phyloP scores from a whole-genome alignment of 805 yeast species.

The Saccharomycopsis fodiens region DNA sequence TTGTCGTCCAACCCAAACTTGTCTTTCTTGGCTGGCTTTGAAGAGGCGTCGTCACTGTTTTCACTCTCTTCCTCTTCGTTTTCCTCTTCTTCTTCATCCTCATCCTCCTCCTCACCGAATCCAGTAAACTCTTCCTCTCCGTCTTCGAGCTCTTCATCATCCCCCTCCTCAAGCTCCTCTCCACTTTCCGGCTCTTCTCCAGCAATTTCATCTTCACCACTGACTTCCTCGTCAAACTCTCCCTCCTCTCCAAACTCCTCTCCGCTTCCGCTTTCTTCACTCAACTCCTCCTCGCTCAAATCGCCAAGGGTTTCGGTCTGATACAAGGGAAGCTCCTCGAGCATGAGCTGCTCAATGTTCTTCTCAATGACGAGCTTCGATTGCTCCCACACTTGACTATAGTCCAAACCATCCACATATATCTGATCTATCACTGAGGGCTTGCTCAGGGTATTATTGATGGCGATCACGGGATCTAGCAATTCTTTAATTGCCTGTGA shows the following conservation, averaged over 20 bases:
- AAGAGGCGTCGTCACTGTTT: slow-evolving; percentile 26
- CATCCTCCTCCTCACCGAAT: slow-evolving; percentile 23
- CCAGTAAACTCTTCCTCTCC: slow-evolving; percentile 20
- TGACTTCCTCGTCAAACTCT: slow-evolving; percentile 23
- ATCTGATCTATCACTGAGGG: slow-evolving; percentile 72
- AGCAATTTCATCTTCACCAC: slow-evolving; percentile 18
- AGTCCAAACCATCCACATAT: slow-evolving; percentile 77
- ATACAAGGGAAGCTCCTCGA: slow-evolving; percentile 46
- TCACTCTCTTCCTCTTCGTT: slow-evolving; percentile 31
- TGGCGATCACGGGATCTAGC: slow-evolving; percentile 50
- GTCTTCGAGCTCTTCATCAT: slow-evolving; percentile 20
- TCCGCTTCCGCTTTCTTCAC: slow-evolving; percentile 23
- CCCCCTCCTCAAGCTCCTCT: slow-evolving; percentile 16
- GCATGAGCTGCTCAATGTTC: slow-evolving; percentile 56
- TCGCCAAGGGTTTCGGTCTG: slow-evolving; percentile 30
- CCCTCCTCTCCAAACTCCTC: slow-evolving; percentile 25
- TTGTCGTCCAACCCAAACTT: slow-evolving; percentile 68
- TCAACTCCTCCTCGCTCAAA: slow-evolving; percentile 14
- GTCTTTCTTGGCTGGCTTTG: slow-evolving; percentile 26
- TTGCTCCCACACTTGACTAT: slow-evolving; percentile 92
- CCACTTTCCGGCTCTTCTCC: slow-evolving; percentile 19
- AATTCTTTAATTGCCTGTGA: slow-evolving; percentile 23
- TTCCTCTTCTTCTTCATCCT: slow-evolving; percentile 25
- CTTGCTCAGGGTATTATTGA: slow-evolving; percentile 26
- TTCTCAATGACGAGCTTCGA: slow-evolving; percentile 78